Conservation (phyloP, 805 yeast species). For the Saccharomycopsis lassenensis region DNA sequence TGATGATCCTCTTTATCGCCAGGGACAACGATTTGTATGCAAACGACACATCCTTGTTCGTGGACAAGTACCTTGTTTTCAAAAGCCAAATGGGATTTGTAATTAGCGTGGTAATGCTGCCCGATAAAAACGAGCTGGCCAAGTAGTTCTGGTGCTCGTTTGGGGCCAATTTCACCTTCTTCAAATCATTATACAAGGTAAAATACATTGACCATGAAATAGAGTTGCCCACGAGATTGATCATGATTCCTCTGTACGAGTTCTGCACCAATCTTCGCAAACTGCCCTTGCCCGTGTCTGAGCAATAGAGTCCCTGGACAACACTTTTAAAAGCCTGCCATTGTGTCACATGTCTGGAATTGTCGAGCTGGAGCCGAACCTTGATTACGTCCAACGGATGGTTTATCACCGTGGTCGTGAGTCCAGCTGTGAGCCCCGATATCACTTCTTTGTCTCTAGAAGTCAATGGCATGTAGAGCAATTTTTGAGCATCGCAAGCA, state of each 20-base stretch:
- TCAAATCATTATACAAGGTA: slow-evolving; percentile 57
- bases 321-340: slow-evolving; percentile 22
- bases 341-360: slow-evolving; percentile 20
- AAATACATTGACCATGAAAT: slow-evolving; percentile 87
- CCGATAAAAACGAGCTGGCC: slow-evolving; percentile 55
- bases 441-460: slow-evolving; percentile 35
- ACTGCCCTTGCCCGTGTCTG: slow-evolving; percentile 9
- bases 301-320: slow-evolving; percentile 20
- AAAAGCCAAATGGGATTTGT: slow-evolving; percentile 96
- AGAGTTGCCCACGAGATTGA: slow-evolving; percentile 76
- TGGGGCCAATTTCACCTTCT: slow-evolving; percentile 25
- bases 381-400: slow-evolving; percentile 89
- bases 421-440: slow-evolving; percentile 76
- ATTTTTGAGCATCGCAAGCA: too few relatives aligned
- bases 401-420: slow-evolving; percentile 62
- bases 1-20: slow-evolving; percentile 40
- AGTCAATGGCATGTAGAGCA: not conserved
- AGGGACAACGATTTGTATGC: slow-evolving; percentile 49
- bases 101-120: slow-evolving; percentile 57
- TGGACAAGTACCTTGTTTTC: slow-evolving; percentile 75
- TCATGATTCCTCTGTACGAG: slow-evolving; percentile 65
- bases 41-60: slow-evolving; percentile 29
- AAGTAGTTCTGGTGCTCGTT: slow-evolving; percentile 31
- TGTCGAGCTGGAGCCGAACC: slow-evolving; percentile 64
- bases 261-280: slow-evolving; percentile 20